Percentiles rank a stretch among this genome's conserved stretches.
Evolutionary conservation across 1,139 yeast genomes (phyloP).

Genomic region (Magnusiomyces paraingens): DNA sequence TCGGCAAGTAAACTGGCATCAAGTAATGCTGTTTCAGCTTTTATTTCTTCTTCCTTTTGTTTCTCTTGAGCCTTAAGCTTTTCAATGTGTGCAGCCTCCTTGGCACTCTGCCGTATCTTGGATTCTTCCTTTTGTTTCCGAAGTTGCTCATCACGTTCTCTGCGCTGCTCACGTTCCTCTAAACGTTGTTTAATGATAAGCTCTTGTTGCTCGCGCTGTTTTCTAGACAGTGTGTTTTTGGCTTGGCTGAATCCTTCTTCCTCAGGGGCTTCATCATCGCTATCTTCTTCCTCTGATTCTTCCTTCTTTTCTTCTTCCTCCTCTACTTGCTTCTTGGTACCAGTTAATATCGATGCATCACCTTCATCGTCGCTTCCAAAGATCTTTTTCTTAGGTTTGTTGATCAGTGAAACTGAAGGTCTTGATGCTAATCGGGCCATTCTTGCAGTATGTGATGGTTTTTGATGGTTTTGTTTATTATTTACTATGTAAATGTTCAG

Average conservation of each 20-base stretch:
- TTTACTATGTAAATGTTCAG: too few relatives aligned
- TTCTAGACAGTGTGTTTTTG: not conserved
- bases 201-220: constrained; percentile 3
- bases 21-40: not conserved
- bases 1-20: constrained; percentile 4
- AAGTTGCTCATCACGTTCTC: constrained; percentile 2
- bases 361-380: constrained; percentile 1
- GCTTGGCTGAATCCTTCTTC: constrained; percentile 7
- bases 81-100: not conserved
- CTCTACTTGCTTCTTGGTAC: not conserved
- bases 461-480: too few relatives aligned
- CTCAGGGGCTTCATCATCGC: constrained; percentile 4
- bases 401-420: not conserved
- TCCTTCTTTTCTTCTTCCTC: not conserved
- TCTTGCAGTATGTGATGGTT: not conserved
- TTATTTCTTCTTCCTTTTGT: not conserved
- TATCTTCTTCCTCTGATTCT: not conserved
- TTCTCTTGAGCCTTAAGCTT: not conserved
- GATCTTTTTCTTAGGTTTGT: constrained; percentile 1
- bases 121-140: not conserved
- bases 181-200: not conserved
- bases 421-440: not conserved
- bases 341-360: too few relatives aligned
- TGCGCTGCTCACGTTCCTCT: not conserved
- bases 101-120: too few relatives aligned